Evolutionary conservation across 2,329 filamentous ascomycete genomes (phyloP).

Genomic region (Aspergillus bombycis): DNA sequence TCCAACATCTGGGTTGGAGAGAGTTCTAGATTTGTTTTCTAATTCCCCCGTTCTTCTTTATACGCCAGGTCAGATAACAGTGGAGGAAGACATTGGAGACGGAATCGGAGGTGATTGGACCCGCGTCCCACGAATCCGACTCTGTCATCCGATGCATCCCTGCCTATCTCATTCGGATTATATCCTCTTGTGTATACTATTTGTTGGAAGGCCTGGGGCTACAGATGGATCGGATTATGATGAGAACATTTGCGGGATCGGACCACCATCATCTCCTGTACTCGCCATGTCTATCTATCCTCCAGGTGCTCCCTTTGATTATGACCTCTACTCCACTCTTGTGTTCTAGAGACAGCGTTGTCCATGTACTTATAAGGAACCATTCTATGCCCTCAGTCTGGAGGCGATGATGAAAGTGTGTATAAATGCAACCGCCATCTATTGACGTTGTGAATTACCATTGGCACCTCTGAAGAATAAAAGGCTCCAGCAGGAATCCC

Average conservation of each 20-base stretch:
- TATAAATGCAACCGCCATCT: not conserved
- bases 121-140: not conserved
- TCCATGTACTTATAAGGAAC: constrained; percentile 21
- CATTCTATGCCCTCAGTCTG: not conserved
- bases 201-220: not conserved
- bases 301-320: not conserved
- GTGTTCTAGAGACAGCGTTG: constrained; percentile 12
- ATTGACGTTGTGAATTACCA: not conserved
- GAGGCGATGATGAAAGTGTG: not conserved
- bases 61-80: not conserved
- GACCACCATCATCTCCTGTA: not conserved
- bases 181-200: constrained; percentile 14
- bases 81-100: constrained; percentile 1
- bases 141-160: not conserved
- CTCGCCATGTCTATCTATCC: not conserved
- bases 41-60: constrained; percentile 13
- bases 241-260: not conserved
- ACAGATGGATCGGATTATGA: not conserved
- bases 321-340: constrained; percentile 26
- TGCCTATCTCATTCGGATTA: not conserved
- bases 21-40: constrained; percentile 27
- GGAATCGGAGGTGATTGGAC: not conserved
- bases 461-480: not conserved
- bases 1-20: constrained; percentile 19
- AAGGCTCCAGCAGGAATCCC: too few species aligned